Base-by-base conservation (phyloP, 164 flowering plant species). In the Liriodendron chinense region DNA sequence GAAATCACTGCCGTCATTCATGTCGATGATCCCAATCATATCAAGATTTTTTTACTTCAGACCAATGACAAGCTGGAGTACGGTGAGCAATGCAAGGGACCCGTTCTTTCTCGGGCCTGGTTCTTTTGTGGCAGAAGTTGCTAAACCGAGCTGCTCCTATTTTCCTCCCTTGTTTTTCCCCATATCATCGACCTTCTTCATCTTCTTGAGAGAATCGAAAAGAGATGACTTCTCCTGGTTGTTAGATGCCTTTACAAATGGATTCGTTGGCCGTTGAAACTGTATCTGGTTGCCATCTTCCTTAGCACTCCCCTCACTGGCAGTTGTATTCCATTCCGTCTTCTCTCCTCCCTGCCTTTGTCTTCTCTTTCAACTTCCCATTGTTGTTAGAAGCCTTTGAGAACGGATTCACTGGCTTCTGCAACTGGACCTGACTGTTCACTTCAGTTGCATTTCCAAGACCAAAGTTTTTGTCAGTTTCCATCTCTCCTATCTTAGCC, bases 171-270 rank as follows among this genome's bases (percentile, higher is more conserved):
- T 56, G 24, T 34, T 22, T 57, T 57, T 57, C 9, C 24, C 59
- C 23, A 20, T 66, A 20, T 57, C 56, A 48, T 79, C 76, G 23
- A 53, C 79, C 22, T 80, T 80, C 78, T 82, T 85, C 86, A 81
- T 83, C 76, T 88, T 90, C 85, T 86, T 88, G 24, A 90, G 83
- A 64, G 93, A 87, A 78, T 91, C 92, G 57, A 91, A 81, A 74
- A 91, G 48, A 12, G 95, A 88, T 16, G 90, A 56, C 47, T 79
- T 85, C 72, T 83, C 87, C 65, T 84, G 87, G 49, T 81, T 86
- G 77, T 57, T 83, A 47, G 86, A 74, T 56, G 88, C 64, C 82
- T 92, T 93, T 2, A 85, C 87, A 75, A 90, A 89, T 22, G 93
- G 90, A 84, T 88, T 88, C 28, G 82, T 21, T 16, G 91, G 88